phyloP scores from a whole-genome alignment of 2,329 filamentous ascomycete genomes.

The Aspergillus eucalypticola region DNA sequence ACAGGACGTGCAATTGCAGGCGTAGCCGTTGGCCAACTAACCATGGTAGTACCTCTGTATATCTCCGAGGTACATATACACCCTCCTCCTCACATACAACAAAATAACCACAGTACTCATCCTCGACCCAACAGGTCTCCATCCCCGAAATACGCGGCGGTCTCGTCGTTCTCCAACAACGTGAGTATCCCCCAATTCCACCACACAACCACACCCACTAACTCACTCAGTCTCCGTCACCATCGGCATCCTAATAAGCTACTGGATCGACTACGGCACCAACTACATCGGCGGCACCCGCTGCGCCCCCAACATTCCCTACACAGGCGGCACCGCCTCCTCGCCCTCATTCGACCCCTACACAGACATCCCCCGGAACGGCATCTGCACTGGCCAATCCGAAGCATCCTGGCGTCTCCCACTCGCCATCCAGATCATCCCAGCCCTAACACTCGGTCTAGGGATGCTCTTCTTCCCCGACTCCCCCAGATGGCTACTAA shows the following conservation, averaged over 20 bases:
- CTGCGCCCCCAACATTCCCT: conserved; percentile 52
- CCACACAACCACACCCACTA: background rate
- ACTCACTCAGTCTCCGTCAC: conserved; percentile 46
- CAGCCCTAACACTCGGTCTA: conserved; percentile 40
- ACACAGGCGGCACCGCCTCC: conserved; percentile 45
- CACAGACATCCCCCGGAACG: conserved; percentile 47
- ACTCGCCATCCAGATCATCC: conserved; percentile 49
- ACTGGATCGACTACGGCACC: conserved; percentile 48
- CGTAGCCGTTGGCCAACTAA: conserved; percentile 45
- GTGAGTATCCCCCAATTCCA: conserved; percentile 20
- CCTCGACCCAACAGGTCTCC: conserved; percentile 40
- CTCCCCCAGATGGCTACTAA: conserved; percentile 53
- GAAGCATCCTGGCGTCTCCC: conserved; percentile 52
- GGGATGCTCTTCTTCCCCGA: conserved; percentile 55
- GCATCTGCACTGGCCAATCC: conserved; percentile 49
- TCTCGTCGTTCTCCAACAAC: conserved; percentile 42
- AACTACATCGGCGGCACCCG: conserved; percentile 47
- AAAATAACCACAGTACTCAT: background rate
- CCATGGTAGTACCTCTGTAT: conserved; percentile 55
- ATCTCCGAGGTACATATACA: conserved; percentile 47
- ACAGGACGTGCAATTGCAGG: conserved; percentile 48
- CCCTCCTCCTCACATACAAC: background rate
- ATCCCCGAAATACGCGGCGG: conserved; percentile 41
- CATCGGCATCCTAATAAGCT: conserved; percentile 40
- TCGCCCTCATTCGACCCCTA: conserved; percentile 43